A percentile compares a stretch with the other conserved stretches of the same genome.
Conservation (phyloP, 345 rosid genomes). For the Moringa oleifera region DNA sequence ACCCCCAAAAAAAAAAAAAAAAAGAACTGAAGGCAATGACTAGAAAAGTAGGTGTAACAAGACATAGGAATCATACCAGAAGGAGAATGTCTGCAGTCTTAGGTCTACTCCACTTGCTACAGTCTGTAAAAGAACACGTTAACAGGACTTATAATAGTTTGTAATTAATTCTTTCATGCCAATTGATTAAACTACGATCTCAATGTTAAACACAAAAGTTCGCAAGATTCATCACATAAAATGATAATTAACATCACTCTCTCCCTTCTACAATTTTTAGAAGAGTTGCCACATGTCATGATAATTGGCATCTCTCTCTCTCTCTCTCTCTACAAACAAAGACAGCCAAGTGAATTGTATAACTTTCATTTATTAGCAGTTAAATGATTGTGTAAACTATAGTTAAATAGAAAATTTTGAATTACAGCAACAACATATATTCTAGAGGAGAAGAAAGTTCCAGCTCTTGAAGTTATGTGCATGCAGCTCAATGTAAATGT, state of each 20-base stretch:
- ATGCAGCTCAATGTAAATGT: slow-evolving; percentile 1
- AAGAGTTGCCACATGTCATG: too few species aligned
- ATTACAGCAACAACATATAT: background rate
- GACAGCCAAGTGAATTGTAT: too few species aligned
- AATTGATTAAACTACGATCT: background rate
- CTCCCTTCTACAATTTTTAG: too few species aligned
- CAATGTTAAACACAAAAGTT: background rate
- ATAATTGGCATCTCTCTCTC: too few species aligned
- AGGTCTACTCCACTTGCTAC: slow-evolving; percentile 45
- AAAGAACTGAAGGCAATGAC: slow-evolving; percentile 7
- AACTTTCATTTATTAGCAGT: too few species aligned
- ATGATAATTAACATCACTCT: too few species aligned
- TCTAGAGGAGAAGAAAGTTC: background rate
- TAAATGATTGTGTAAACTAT: background rate
- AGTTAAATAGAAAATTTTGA: background rate
- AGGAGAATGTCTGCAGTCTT: slow-evolving; percentile 48
- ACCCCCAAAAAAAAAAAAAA: too few species aligned
- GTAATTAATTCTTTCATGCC: slow-evolving; percentile 7
- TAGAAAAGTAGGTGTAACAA: slow-evolving; percentile 13
- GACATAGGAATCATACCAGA: slow-evolving; percentile 49
- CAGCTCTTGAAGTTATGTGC: too few species aligned
- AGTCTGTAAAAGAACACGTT: slow-evolving; percentile 43
- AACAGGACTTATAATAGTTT: slow-evolving; percentile 11
- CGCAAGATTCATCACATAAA: background rate
- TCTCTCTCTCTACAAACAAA: too few species aligned